A percentile compares a stretch with the other conserved stretches of the same genome.
These are phyloP conservation scores for Fusarium brachygibbosum DNA, from an alignment of 2,329 filamentous ascomycete genomes.

Conservation along the genomic window DNA sequence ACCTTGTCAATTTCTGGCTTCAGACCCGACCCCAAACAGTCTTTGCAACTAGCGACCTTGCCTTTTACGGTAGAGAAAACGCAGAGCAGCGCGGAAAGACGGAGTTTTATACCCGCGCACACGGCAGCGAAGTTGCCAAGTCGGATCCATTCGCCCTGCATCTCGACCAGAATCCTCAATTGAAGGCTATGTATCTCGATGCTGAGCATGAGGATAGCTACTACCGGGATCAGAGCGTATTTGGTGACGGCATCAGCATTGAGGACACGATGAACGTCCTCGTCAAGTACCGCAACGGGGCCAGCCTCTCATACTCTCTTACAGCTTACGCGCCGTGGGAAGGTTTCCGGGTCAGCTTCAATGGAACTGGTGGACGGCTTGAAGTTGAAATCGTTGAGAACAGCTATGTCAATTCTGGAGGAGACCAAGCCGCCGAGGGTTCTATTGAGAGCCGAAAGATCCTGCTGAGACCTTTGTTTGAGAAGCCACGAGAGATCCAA, in stretches of 20 bases:
- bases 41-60: conserved; percentile 69
- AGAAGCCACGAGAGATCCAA: conserved; percentile 68
- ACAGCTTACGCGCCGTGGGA: conserved; percentile 75
- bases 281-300: conserved; percentile 68
- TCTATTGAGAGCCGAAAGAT: conserved; percentile 64
- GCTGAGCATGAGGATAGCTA: conserved; percentile 75
- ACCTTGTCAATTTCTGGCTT: conserved; percentile 74
- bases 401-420: conserved; percentile 72
- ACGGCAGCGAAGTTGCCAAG: conserved; percentile 64
- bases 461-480: conserved; percentile 66
- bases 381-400: conserved; percentile 74
- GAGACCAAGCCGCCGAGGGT: conserved; percentile 68
- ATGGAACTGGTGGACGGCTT: conserved; percentile 69
- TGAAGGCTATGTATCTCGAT: conserved; percentile 71
- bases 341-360: conserved; percentile 70
- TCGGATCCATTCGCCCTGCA: conserved; percentile 71
- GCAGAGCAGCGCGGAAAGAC: conserved; percentile 67
- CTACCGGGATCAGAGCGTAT: conserved; percentile 72
- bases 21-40: conserved; percentile 67
- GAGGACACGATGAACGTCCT: conserved; percentile 74
- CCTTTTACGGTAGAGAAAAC: conserved; percentile 73
- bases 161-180: conserved; percentile 63
- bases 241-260: conserved; percentile 73
- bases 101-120: conserved; percentile 64
- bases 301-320: conserved; percentile 70